These are phyloP conservation scores for Drechslerella coelobrocha DNA, from an alignment of 2,329 filamentous ascomycete species.

Conservation along the genomic window DNA sequence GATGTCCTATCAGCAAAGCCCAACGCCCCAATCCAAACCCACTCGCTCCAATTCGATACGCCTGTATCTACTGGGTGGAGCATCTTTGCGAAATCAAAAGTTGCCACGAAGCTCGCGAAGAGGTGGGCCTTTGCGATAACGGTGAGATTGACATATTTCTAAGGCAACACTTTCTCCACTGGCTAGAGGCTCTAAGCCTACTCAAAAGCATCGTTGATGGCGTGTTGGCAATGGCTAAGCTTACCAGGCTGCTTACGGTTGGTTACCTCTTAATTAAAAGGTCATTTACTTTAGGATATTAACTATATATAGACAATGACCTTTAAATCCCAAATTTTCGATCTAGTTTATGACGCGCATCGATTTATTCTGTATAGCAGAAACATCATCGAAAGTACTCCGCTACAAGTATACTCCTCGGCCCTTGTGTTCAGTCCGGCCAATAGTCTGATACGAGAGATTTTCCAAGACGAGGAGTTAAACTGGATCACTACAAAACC, in stretches of 20 bases:
- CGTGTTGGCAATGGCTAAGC: slow-evolving; percentile 16
- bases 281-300: background rate
- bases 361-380: background rate
- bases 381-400: background rate
- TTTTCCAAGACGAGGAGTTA: background rate
- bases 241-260: background rate
- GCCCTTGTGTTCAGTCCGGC: slow-evolving; percentile 10
- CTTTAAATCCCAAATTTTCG: background rate
- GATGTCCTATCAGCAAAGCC: background rate
- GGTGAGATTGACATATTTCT: slow-evolving; percentile 57
- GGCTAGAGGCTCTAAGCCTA: slow-evolving; percentile 59
- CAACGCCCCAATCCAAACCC: background rate
- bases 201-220: slow-evolving; percentile 54
- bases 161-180: slow-evolving; percentile 59
- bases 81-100: slow-evolving; percentile 1
- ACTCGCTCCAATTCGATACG: slow-evolving; percentile 6
- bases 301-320: background rate
- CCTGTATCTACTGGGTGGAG: slow-evolving; percentile 16
- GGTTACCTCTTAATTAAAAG: background rate
- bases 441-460: background rate
- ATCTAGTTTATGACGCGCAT: slow-evolving; percentile 2
- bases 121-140: too few species aligned
- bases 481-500: background rate
- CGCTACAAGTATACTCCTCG: slow-evolving; percentile 24
- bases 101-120: background rate